Conservation (phyloP, 106 monocot genomes). For the Allium sativum region DNA sequence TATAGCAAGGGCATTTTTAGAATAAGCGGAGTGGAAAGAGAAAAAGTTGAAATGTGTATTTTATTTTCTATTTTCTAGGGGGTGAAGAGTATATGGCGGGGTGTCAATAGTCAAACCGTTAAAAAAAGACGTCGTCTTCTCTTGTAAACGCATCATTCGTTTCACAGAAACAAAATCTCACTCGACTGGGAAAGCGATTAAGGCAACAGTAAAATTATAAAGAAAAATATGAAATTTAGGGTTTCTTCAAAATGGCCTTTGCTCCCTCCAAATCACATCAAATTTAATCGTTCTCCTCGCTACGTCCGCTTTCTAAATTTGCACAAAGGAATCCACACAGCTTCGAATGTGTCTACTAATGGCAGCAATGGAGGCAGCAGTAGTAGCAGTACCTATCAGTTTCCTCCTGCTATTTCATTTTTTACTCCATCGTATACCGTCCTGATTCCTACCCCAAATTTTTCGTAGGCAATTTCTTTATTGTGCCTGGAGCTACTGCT, state of each 20-base stretch:
- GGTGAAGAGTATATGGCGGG: no score
- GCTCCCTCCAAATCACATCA: slow-evolving; percentile 14
- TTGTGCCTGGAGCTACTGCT: slow-evolving; percentile 75
- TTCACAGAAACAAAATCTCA: no score
- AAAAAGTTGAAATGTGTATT: no score
- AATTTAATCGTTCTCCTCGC: background rate
- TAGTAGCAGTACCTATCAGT: no score
- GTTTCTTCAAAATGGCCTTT: slow-evolving; percentile 30
- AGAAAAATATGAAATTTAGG: slow-evolving; percentile 38
- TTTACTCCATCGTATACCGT: no score
- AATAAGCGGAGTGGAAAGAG: no score
- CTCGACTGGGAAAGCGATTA: background rate
- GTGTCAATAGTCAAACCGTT: no score
- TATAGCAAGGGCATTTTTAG: no score
- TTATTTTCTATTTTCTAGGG: no score
- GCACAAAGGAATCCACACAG: slow-evolving; percentile 19
- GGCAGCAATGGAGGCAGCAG: slow-evolving; percentile 26
- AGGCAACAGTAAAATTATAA: background rate
- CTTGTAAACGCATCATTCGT: no score
- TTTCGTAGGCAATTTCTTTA: slow-evolving; percentile 41
- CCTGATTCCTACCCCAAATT: background rate
- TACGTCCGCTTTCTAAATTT: slow-evolving; percentile 12
- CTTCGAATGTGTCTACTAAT: slow-evolving; percentile 24
- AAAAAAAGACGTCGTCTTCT: no score
- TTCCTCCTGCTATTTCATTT: no score